Evolutionary conservation across 2,329 filamentous ascomycete species (phyloP).

Genomic region (Didymella lethalis): DNA sequence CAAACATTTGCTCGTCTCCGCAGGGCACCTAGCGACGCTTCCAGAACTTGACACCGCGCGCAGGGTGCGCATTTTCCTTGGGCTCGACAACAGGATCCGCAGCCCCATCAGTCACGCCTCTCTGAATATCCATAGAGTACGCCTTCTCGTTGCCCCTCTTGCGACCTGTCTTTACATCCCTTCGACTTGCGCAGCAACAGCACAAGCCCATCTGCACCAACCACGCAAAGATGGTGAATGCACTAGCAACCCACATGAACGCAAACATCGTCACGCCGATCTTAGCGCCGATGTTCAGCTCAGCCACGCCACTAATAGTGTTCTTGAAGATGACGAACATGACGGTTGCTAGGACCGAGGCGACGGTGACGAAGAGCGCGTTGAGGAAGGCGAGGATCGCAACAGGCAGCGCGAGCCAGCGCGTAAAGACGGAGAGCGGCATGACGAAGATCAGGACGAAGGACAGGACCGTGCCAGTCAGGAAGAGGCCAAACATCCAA

Average conservation of each 20-base stretch:
- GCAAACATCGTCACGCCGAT: conserved; percentile 79
- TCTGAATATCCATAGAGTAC: conserved; percentile 32
- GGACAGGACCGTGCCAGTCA: conserved; percentile 73
- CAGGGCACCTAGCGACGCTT: conserved; percentile 18
- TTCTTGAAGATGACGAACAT: conserved; percentile 84
- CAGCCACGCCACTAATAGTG: conserved; percentile 72
- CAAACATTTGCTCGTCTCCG: not conserved
- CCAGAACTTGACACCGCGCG: conserved; percentile 23
- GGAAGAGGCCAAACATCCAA: conserved; percentile 90
- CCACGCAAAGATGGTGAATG: conserved; percentile 72
- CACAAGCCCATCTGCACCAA: conserved; percentile 75
- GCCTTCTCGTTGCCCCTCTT: conserved; percentile 55
- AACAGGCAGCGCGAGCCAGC: conserved; percentile 70
- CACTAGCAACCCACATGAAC: conserved; percentile 87
- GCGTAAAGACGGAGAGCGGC: conserved; percentile 61
- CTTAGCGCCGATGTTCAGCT: conserved; percentile 77
- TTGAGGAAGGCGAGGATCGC: conserved; percentile 72
- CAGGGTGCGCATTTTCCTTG: conserved; percentile 8
- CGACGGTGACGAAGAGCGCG: conserved; percentile 72
- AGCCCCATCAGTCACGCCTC: conserved; percentile 6
- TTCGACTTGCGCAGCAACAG: conserved; percentile 73
- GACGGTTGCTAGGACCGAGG: conserved; percentile 77
- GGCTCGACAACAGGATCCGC: conserved; percentile 12
- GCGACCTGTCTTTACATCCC: conserved; percentile 61
- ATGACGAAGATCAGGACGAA: conserved; percentile 74